Conservation (phyloP, 352 stramenopile genomes). For the Peronosclerospora sorghi region DNA sequence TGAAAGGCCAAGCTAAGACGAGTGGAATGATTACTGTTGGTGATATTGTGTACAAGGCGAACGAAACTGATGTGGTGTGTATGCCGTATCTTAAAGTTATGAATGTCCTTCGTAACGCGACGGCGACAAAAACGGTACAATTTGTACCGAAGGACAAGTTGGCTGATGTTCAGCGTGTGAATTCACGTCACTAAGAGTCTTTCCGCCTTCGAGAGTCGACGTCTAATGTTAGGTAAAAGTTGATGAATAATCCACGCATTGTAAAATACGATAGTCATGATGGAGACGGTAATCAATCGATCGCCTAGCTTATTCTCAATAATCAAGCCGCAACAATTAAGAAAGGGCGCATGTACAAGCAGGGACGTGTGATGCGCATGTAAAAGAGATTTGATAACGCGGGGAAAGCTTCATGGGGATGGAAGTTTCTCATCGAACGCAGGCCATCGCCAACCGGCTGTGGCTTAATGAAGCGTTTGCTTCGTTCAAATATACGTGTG, state of each 20-base stretch:
- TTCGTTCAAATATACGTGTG: too few species aligned
- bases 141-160: too few species aligned
- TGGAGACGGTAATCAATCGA: conserved; percentile 65
- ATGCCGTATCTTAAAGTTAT: conserved; percentile 83
- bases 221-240: conserved; percentile 55
- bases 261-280: conserved; percentile 67
- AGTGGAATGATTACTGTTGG: conserved; percentile 75
- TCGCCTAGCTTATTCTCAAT: conserved; percentile 72
- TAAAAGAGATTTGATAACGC: too few species aligned
- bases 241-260: conserved; percentile 62
- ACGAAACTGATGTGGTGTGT: conserved; percentile 70
- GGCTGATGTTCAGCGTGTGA: too few species aligned
- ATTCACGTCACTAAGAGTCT: too few species aligned
- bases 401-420: too few species aligned
- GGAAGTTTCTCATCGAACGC: too few species aligned
- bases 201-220: too few species aligned
- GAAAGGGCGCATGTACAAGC: conserved; percentile 83
- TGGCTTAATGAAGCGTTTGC: too few species aligned
- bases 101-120: conserved; percentile 55
- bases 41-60: conserved; percentile 84
- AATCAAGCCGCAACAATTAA: conserved; percentile 82
- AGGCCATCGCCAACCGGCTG: too few species aligned
- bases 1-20: conserved; percentile 77
- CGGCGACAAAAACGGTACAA: conserved; percentile 63
- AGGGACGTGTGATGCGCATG: conserved; percentile 71